Evolutionary conservation across 129 eudicot genomes (phyloP).

Genomic region (Saussurea involucrata): DNA sequence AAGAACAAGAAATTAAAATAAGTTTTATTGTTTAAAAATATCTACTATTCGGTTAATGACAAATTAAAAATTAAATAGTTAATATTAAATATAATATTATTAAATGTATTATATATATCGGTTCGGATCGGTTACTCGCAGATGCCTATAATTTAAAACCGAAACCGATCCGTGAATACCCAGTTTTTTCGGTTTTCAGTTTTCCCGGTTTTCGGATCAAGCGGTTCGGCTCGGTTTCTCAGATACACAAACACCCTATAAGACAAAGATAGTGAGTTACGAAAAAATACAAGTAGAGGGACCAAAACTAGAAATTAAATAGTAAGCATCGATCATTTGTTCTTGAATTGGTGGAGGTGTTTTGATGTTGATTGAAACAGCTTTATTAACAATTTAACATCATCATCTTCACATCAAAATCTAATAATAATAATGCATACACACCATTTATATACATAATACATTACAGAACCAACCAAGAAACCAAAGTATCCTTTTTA

Average conservation of each 20-base stretch:
- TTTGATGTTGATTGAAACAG: constrained; percentile 25
- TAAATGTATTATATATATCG: too few relatives aligned
- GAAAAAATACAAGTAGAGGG: not conserved
- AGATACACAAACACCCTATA: not conserved
- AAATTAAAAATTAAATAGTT: too few relatives aligned
- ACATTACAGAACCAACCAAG: not conserved
- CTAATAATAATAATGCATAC: constrained; percentile 6
- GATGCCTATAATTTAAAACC: too few relatives aligned
- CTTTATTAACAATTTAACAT: constrained; percentile 34
- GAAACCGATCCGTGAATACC: too few relatives aligned
- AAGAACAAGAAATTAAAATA: too few relatives aligned
- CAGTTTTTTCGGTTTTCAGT: too few relatives aligned
- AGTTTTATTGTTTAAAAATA: too few relatives aligned
- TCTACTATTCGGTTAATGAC: too few relatives aligned
- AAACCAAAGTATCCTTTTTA: not conserved
- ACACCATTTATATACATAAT: constrained; percentile 23
- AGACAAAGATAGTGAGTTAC: not conserved
- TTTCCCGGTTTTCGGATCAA: too few relatives aligned
- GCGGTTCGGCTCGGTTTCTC: too few relatives aligned
- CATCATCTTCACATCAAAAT: constrained; percentile 30
- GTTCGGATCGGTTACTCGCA: too few relatives aligned
- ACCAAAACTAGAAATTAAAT: not conserved
- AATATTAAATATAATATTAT: too few relatives aligned
- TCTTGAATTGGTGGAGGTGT: constrained; percentile 6
- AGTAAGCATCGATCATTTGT: not conserved